Evolutionary conservation across 2,329 filamentous ascomycete genomes (phyloP), one percentile per base, ranked within the genome.

Genomic region (Davidsoniella virescens): DNA sequence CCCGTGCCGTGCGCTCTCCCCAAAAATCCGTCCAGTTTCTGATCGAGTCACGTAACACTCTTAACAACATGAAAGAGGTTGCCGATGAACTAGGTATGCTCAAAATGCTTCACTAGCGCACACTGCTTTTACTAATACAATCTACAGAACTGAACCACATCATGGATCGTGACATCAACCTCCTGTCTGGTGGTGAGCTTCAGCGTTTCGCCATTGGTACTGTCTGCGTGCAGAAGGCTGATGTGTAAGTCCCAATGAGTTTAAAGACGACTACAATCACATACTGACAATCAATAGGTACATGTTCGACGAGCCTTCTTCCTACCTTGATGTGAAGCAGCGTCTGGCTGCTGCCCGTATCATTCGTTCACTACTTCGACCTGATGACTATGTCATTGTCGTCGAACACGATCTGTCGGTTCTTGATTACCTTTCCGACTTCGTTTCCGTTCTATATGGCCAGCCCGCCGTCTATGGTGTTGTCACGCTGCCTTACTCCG

Each of bases 271-370:
- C 20, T 45, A 18, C 14, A 44, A 17, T 42, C 47, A 44, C 40
- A 49, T 52, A 36, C 47, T 52, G 49, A 52, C 10, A 37, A n/a
- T 2, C n/a, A 40, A 2, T 38, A 55, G 54, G 9, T 98, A 98
- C 75, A 96, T 98, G 92, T 98, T 98, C 61, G 92, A 98, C 67
- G 92, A 98, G 71, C 93, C 93, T 16, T 96, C 90, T 39, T 98
- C 92, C 37, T 98, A 95, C 67, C 78, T 98, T 52, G 93, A 98
- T 83, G 92, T 98, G 63, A 96, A 96, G 76, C 92, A 98, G 70
- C 85, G 92, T 81, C 72, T 98, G 58, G 84, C 83, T 58, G 92
- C 93, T 55, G 90, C 87, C 59, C 79, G 83, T 59, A 85, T 94
- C 59, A 96, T 98, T 60, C 87, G 92, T 57, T 88, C 86, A 56